phyloP scores from a whole-genome alignment of 2,329 filamentous ascomycete species.

The Trichoderma koningii region DNA sequence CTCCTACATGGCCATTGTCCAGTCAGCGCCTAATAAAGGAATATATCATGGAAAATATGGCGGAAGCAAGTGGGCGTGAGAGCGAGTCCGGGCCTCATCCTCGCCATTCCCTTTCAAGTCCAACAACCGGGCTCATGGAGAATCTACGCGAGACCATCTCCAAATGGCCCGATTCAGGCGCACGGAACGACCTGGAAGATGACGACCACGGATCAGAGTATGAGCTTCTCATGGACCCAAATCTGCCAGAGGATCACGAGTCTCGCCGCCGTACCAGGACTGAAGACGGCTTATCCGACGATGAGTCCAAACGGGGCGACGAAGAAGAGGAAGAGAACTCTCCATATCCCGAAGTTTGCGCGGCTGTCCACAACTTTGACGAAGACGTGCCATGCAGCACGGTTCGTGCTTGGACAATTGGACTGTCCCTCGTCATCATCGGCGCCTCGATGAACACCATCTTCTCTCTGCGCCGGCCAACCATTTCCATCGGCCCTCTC shows the following conservation, averaged over 20 bases:
- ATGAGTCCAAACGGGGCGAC: conserved; percentile 35
- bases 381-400: conserved; percentile 68
- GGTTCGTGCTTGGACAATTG: conserved; percentile 65
- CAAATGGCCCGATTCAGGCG: conserved; percentile 46
- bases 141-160: conserved; percentile 41
- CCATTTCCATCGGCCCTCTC: conserved; percentile 61
- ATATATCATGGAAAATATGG: conserved; percentile 16
- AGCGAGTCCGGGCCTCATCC: conserved; percentile 32
- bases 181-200: conserved; percentile 45
- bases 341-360: conserved; percentile 66
- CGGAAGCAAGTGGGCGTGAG: conserved; percentile 34
- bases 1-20: background rate
- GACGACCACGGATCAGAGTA: conserved; percentile 52
- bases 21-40: background rate
- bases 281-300: conserved; percentile 35
- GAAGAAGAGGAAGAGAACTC: conserved; percentile 60
- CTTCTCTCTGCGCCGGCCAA: conserved; percentile 63
- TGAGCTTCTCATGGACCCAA: conserved; percentile 59
- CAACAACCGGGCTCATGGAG: conserved; percentile 32
- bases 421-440: conserved; percentile 56
- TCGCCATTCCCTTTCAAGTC: conserved; percentile 35
- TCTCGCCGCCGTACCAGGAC: conserved; percentile 34
- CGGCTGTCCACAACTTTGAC: conserved; percentile 65
- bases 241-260: conserved; percentile 46
- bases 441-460: conserved; percentile 65